Conservation (phyloP, 768 basidiomycete species). For the Panus rudis region DNA sequence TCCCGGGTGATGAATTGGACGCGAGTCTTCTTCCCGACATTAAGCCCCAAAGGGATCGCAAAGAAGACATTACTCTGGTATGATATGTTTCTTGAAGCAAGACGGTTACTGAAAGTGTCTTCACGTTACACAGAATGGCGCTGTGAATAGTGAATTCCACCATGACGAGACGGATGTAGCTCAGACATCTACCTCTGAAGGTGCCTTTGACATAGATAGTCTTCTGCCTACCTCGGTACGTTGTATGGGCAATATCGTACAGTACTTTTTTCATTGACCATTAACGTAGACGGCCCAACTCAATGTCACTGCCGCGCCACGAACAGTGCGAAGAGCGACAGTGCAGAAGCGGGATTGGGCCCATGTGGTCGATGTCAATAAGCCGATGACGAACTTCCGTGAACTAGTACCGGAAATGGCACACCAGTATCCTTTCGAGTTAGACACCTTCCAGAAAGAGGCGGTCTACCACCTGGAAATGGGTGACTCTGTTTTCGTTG, state of each 20-base stretch:
- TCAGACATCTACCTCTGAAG: background rate
- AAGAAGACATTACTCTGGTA: conserved; percentile 11
- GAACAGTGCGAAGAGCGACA: conserved; percentile 36
- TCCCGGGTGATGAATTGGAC: conserved; percentile 50
- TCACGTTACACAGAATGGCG: conserved; percentile 5
- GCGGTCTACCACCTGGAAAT: conserved; percentile 96
- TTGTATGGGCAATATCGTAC: background rate
- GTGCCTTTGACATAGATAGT: conserved; percentile 59
- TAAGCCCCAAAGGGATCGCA: background rate
- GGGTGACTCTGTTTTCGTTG: conserved; percentile 98
- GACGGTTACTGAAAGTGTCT: background rate
- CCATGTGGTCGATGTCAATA: conserved; percentile 91
- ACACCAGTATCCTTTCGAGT: conserved; percentile 96
- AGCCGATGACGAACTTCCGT: conserved; percentile 80
- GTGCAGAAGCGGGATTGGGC: conserved; percentile 93
- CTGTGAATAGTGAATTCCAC: conserved; percentile 10
- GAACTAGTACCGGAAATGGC: conserved; percentile 97
- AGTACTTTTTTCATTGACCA: background rate
- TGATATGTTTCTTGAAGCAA: conserved; percentile 1
- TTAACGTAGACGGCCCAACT: conserved; percentile 36
- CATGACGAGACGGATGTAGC: conserved; percentile 10
- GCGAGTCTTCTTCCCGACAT: conserved; percentile 34
- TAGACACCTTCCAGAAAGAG: conserved; percentile 98
- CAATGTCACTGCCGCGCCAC: conserved; percentile 35
- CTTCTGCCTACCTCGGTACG: conserved; percentile 43